Evolutionary conservation across 2,329 filamentous ascomycete genomes (phyloP).

Genomic region (Penicillium griseofulvum): DNA sequence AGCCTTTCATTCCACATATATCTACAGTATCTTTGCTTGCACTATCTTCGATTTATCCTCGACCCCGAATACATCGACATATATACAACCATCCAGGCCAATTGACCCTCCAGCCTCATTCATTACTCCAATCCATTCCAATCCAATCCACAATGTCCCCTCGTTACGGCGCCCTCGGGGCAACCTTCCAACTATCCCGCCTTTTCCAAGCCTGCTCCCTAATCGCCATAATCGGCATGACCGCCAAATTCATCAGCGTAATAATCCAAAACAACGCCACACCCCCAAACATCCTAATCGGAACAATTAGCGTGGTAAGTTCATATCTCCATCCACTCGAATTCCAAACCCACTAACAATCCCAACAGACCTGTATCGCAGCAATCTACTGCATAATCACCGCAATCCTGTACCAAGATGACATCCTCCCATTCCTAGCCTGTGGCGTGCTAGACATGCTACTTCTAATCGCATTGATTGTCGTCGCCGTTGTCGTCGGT

Average conservation of each 20-base stretch:
- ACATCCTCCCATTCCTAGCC: slow-evolving; percentile 71
- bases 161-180: slow-evolving; percentile 68
- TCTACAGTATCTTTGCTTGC: not conserved
- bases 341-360: not conserved
- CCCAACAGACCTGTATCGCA: slow-evolving; percentile 67
- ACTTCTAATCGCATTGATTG: slow-evolving; percentile 73
- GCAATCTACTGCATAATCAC: slow-evolving; percentile 76
- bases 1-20: not conserved
- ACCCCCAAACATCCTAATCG: slow-evolving; percentile 71
- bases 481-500: slow-evolving; percentile 74
- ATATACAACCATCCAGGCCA: not conserved
- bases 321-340: slow-evolving; percentile 20
- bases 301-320: slow-evolving; percentile 75
- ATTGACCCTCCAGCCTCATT: not conserved
- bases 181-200: slow-evolving; percentile 73
- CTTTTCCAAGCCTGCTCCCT: slow-evolving; percentile 69
- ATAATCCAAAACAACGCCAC: slow-evolving; percentile 66
- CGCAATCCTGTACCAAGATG: slow-evolving; percentile 77
- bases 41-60: not conserved
- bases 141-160: slow-evolving; percentile 22
- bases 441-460: slow-evolving; percentile 63
- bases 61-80: not conserved
- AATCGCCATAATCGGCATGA: slow-evolving; percentile 74
- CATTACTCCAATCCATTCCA: not conserved
- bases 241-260: slow-evolving; percentile 75